These are phyloP conservation scores for Calonectria henricotiae DNA, from an alignment of 2,329 filamentous ascomycete species.

Conservation along the genomic window DNA sequence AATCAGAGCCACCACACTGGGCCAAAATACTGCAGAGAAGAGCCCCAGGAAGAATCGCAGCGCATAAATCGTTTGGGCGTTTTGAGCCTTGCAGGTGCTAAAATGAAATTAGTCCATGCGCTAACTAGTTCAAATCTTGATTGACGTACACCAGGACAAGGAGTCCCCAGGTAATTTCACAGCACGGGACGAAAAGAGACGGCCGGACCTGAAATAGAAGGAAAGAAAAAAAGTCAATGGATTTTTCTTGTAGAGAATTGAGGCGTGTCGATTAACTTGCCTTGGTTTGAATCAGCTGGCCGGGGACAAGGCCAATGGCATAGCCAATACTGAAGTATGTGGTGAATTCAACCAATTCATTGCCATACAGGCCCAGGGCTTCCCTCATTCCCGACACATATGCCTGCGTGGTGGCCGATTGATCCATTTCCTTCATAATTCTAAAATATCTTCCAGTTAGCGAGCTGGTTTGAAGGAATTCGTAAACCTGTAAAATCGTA, in stretches of 20 bases:
- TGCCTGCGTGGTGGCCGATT: slow-evolving; percentile 57
- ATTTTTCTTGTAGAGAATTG: accelerated
- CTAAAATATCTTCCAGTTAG: not conserved
- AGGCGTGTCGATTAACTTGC: slow-evolving; percentile 15
- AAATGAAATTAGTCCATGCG: slow-evolving; percentile 19
- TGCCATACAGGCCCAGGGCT: slow-evolving; percentile 58
- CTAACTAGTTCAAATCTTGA: not conserved
- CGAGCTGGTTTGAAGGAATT: not conserved
- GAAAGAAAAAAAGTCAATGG: not conserved
- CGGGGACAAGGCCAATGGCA: slow-evolving; percentile 64
- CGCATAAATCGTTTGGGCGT: slow-evolving; percentile 58
- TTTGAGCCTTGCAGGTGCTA: slow-evolving; percentile 56
- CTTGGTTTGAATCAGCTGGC: slow-evolving; percentile 60
- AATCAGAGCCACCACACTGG: slow-evolving; percentile 59
- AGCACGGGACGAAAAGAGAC: slow-evolving; percentile 60
- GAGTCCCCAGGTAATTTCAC: slow-evolving; percentile 57
- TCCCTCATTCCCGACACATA: slow-evolving; percentile 60
- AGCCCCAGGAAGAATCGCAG: slow-evolving; percentile 65
- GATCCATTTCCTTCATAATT: slow-evolving; percentile 59
- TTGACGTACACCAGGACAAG: slow-evolving; percentile 50
- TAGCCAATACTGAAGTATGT: slow-evolving; percentile 75
- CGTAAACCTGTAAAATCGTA: not conserved
- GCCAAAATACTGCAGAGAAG: slow-evolving; percentile 59
- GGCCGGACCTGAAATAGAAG: slow-evolving; percentile 53
- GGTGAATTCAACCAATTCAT: slow-evolving; percentile 69